Conservation (phyloP, 2,329 filamentous ascomycete genomes). For the Aspergillus arachidicola region DNA sequence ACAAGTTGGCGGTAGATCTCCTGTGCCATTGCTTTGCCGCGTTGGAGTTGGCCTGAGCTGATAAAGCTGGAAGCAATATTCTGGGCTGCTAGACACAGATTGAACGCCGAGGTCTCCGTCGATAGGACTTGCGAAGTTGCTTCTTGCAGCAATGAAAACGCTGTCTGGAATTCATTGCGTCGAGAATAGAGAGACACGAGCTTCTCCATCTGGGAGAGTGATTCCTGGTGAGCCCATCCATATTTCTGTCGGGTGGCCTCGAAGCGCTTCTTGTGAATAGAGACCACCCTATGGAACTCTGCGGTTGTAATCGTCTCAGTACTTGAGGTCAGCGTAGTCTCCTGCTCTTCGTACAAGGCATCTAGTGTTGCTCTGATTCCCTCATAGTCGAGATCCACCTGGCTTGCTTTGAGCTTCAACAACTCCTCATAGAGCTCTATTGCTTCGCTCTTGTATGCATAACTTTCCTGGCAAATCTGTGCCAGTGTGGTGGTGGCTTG, state of each 20-base stretch:
- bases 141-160: slow-evolving; percentile 37
- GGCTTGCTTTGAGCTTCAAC: slow-evolving; percentile 32
- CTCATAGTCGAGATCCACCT: slow-evolving; percentile 30
- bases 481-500: slow-evolving; percentile 40
- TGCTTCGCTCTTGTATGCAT: slow-evolving; percentile 38
- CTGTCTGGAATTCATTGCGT: slow-evolving; percentile 34
- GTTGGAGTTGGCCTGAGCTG: slow-evolving; percentile 33
- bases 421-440: slow-evolving; percentile 42
- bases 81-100: slow-evolving; percentile 37
- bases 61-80: slow-evolving; percentile 43
- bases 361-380: slow-evolving; percentile 41
- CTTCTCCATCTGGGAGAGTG: slow-evolving; percentile 40
- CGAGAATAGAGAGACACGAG: slow-evolving; percentile 39
- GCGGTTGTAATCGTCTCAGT: slow-evolving; percentile 28
- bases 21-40: slow-evolving; percentile 36
- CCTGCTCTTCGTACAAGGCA: slow-evolving; percentile 42
- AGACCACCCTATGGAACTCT: slow-evolving; percentile 34
- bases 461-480: slow-evolving; percentile 42
- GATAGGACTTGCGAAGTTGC: slow-evolving; percentile 37
- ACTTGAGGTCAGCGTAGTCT: slow-evolving; percentile 24
- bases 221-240: slow-evolving; percentile 45
- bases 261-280: slow-evolving; percentile 35
- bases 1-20: slow-evolving; percentile 45
- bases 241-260: slow-evolving; percentile 33
- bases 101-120: slow-evolving; percentile 32